phyloP scores from a whole-genome alignment of 164 flowering plant genomes.

The Macadamia integrifolia region DNA sequence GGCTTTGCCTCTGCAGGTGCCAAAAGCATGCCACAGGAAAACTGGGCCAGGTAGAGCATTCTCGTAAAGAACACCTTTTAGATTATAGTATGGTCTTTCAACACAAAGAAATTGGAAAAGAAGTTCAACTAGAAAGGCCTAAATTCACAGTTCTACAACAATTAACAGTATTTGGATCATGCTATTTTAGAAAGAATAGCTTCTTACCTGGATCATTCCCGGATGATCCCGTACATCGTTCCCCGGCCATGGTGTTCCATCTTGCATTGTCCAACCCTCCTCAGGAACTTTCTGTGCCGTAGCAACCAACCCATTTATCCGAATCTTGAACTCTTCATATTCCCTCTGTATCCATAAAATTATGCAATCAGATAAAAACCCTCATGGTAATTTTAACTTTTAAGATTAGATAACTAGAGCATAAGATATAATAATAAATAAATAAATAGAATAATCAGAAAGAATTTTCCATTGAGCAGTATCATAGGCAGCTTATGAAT shows the following conservation, averaged over 20 bases:
- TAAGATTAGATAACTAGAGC: too few species aligned
- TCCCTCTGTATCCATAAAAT: slow-evolving; percentile 55
- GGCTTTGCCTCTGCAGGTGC: background rate
- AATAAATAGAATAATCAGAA: background rate
- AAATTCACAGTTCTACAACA: background rate
- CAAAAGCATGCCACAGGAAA: background rate
- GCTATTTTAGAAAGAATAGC: background rate
- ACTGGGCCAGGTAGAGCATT: too few species aligned
- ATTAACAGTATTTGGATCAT: background rate
- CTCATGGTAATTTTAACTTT: too few species aligned
- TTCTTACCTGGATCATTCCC: slow-evolving; percentile 80
- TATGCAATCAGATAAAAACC: background rate
- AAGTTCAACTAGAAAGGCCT: background rate
- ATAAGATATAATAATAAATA: too few species aligned
- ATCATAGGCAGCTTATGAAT: too few species aligned
- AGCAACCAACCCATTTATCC: slow-evolving; percentile 67
- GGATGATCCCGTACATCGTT: slow-evolving; percentile 82
- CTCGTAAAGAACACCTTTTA: too few species aligned
- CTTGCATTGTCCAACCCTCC: slow-evolving; percentile 98
- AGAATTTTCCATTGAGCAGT: background rate
- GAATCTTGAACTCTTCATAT: slow-evolving; percentile 77
- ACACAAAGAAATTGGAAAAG: too few species aligned
- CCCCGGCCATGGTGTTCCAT: slow-evolving; percentile 92
- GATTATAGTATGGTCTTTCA: too few species aligned
- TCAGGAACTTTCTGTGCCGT: slow-evolving; percentile 80